Evolutionary conservation across 768 basidiomycete genomes (phyloP).

Genomic region (Peribolospora baueri): DNA sequence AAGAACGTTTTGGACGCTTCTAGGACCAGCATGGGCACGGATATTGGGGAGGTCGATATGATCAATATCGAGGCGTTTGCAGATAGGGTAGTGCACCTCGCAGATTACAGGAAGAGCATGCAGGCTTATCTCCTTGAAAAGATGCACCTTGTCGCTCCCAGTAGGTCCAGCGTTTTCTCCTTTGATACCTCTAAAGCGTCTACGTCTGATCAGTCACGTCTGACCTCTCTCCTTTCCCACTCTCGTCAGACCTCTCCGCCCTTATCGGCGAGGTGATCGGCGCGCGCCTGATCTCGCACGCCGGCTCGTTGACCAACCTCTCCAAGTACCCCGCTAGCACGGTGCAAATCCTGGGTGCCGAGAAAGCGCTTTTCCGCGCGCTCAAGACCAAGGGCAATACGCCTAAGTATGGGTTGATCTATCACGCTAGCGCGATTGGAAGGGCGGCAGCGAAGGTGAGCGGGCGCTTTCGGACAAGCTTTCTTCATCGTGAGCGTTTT

Average conservation of each 20-base stretch:
- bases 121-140: conserved; percentile 74
- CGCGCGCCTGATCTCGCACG: conserved; percentile 56
- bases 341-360: conserved; percentile 90
- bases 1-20: conserved; percentile 89
- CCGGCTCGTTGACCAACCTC: conserved; percentile 83
- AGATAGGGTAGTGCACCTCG: conserved; percentile 62
- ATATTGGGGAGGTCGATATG: conserved; percentile 75
- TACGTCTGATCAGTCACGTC: conserved; percentile 46
- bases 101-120: conserved; percentile 79
- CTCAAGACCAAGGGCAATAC: conserved; percentile 98
- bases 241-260: conserved; percentile 39
- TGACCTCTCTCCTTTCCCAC: conserved; percentile 26
- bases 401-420: conserved; percentile 90
- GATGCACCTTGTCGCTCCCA: conserved; percentile 93
- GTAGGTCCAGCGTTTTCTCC: conserved; percentile 36
- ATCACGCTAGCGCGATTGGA: conserved; percentile 28
- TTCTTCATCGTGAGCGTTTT: no score
- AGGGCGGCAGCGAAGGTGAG: no score
- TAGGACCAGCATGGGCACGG: conserved; percentile 78
- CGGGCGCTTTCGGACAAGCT: no score
- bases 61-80: conserved; percentile 87
- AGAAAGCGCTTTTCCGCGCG: conserved; percentile 91
- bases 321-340: conserved; percentile 97
- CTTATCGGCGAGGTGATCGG: conserved; percentile 56
- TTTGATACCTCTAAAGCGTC: conserved; percentile 36